These are phyloP conservation scores for Kuraishia capsulata DNA, from an alignment of 805 yeast species.

Conservation along the genomic window DNA sequence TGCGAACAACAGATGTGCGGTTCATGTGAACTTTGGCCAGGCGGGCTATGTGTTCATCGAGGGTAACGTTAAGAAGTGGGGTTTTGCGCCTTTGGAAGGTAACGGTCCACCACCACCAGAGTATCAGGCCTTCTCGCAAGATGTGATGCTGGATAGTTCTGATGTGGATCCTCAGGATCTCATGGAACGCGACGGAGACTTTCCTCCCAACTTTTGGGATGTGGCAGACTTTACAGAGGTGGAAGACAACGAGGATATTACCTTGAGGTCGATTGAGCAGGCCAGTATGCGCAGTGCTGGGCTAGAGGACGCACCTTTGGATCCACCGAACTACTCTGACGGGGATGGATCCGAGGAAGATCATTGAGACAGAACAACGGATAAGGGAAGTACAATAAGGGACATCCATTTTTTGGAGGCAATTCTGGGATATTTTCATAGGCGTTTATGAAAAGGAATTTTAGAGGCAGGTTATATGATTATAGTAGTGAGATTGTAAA, in stretches of 20 bases:
- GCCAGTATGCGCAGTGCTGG: no score
- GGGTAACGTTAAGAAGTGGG: conserved; percentile 93
- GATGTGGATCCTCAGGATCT: conserved; percentile 44
- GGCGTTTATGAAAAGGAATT: no score
- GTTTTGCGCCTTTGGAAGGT: conserved; percentile 86
- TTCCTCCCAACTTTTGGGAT: conserved; percentile 51
- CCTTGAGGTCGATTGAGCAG: conserved; percentile 14
- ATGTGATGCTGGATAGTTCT: conserved; percentile 60
- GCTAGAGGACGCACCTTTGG: conserved; percentile 18
- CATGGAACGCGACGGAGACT: conserved; percentile 26
- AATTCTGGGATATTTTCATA: no score
- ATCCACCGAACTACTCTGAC: conserved; percentile 27
- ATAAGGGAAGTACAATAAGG: no score
- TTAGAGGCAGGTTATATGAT: no score
- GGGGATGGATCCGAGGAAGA: not conserved
- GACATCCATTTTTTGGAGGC: no score
- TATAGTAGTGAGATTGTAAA: no score
- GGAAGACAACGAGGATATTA: conserved; percentile 30
- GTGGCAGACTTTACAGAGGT: conserved; percentile 25
- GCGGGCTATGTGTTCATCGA: conserved; percentile 85
- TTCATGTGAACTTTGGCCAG: conserved; percentile 88
- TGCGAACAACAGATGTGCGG: conserved; percentile 66
- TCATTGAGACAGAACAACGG: not conserved
- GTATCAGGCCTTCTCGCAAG: conserved; percentile 71
- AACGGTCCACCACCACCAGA: conserved; percentile 90